phyloP scores from a whole-genome alignment of 2,329 filamentous ascomycete species.

The Exophiala sp. region DNA sequence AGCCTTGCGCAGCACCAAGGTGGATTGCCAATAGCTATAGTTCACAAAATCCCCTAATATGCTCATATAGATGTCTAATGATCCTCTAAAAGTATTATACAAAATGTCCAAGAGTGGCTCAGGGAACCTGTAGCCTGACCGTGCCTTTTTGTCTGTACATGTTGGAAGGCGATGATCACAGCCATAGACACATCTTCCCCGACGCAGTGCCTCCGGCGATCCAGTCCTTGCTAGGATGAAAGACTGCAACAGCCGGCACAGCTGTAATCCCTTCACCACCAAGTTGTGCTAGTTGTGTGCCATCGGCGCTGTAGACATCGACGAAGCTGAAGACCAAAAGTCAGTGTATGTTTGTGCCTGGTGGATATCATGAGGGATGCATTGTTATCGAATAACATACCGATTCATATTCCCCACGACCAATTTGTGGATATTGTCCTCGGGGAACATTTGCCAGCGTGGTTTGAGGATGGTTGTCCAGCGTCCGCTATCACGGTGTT shows the following conservation, averaged over 20 bases:
- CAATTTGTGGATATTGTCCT: slow-evolving; percentile 79
- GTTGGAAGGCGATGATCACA: slow-evolving; percentile 43
- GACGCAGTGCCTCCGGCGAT: slow-evolving; percentile 87
- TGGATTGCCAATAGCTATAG: too few relatives aligned
- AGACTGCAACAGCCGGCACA: slow-evolving; percentile 86
- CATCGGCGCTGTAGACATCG: slow-evolving; percentile 78
- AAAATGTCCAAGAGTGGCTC: too few relatives aligned
- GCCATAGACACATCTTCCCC: slow-evolving; percentile 90
- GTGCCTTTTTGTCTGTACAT: too few relatives aligned
- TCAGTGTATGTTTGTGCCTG: background rate
- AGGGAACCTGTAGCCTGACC: too few relatives aligned
- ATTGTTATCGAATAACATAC: slow-evolving; percentile 1
- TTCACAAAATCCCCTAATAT: too few relatives aligned
- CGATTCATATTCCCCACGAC: slow-evolving; percentile 97
- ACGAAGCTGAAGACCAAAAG: slow-evolving; percentile 60
- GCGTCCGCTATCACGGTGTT: slow-evolving; percentile 16
- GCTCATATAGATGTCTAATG: too few relatives aligned
- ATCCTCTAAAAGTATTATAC: too few relatives aligned
- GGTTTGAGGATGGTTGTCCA: slow-evolving; percentile 59
- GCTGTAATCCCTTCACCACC: slow-evolving; percentile 89
- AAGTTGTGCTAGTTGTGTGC: slow-evolving; percentile 84
- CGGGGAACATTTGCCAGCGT: slow-evolving; percentile 82
- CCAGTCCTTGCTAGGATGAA: slow-evolving; percentile 86
- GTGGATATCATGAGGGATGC: background rate
- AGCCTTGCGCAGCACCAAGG: too few relatives aligned